Evolutionary conservation across 306 rosid species (phyloP), one percentile per base, ranked within the genome.

Genomic region (Benincasa hispida): DNA sequence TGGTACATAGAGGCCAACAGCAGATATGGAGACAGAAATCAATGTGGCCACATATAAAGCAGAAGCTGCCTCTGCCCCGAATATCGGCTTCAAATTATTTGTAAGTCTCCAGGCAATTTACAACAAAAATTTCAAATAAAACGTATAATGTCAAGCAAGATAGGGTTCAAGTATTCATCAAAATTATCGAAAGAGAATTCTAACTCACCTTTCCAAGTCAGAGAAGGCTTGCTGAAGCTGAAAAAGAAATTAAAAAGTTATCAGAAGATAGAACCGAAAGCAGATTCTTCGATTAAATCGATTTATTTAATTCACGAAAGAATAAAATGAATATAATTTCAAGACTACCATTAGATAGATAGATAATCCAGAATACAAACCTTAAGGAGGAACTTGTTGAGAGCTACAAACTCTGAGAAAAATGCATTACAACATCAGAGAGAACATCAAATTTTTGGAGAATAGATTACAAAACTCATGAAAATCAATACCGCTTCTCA

Each of bases 181-280:
- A 56, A 27, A 47, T 6, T 8, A 61, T 25, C 17, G 61, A 42
- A 63, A 72, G 30, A 59, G 35, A 17, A 54, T 60, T 45, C 45
- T 5, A 35, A 78, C 50, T 85, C 79, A 93, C 97, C 95, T 93
- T 74, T 93, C 98, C 12, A 77, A 77, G 62, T 88, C 93, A 56
- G 96, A 86, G 84, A 93, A 93, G 42, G 96, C 92, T 78, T 88
- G 98, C 77, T 93, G 98, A 81, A 88, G 91, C 98, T 93, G 87
- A 79, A 83, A 63, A 76, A 39, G 35, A 74, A 81, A 39, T 12
- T 37, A 66, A 68, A 42, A 68, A 15, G 25, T 13, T 42, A 42
- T 68, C 54, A 68, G 65, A 15, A 37, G 47, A 34, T 15, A 8
- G 27, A 25, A 56, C 34, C 19, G 62, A 34, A 51, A 75, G 67